Conservation (phyloP, 2,329 filamentous ascomycete species). For the Xylaria sp. region DNA sequence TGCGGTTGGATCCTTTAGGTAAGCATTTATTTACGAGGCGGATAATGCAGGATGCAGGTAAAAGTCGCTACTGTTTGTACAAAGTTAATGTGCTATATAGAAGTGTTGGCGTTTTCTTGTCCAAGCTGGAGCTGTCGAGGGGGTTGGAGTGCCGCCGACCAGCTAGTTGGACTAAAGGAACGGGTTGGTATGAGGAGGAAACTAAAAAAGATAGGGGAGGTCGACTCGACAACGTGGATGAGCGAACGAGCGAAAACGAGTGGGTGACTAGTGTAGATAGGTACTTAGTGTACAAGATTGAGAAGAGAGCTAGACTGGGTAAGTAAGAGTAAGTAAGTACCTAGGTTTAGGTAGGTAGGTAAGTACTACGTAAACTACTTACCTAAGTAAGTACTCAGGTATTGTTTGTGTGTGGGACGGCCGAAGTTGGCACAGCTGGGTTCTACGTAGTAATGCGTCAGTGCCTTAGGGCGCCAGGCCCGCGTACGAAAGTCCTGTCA, state of each 20-base stretch:
- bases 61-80: slow-evolving; percentile 17
- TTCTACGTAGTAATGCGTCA: slow-evolving; percentile 6
- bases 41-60: not conserved
- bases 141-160: slow-evolving; percentile 9
- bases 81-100: slow-evolving; percentile 18
- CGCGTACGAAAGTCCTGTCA: too few relatives aligned
- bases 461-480: too few relatives aligned
- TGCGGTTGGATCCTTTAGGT: slow-evolving; percentile 22
- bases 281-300: slow-evolving; percentile 19
- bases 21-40: slow-evolving; percentile 16
- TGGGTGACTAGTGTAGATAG: too few relatives aligned
- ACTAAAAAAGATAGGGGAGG: slow-evolving; percentile 34
- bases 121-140: slow-evolving; percentile 4
- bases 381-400: too few relatives aligned
- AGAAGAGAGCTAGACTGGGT: slow-evolving; percentile 20
- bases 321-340: too few relatives aligned
- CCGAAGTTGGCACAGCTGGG: slow-evolving; percentile 30
- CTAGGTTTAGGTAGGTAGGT: too few relatives aligned
- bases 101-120: not conserved
- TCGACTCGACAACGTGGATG: slow-evolving; percentile 1
- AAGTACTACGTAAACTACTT: too few relatives aligned
- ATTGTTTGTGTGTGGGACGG: slow-evolving; percentile 28
- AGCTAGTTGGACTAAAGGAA: slow-evolving; percentile 20
- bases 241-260: not conserved
- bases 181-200: slow-evolving; percentile 14